A percentile compares a stretch with the other conserved stretches of the same genome.
These are phyloP conservation scores for Phytophthora sojae DNA, from an alignment of 352 stramenopile species.

Conservation along the genomic window DNA sequence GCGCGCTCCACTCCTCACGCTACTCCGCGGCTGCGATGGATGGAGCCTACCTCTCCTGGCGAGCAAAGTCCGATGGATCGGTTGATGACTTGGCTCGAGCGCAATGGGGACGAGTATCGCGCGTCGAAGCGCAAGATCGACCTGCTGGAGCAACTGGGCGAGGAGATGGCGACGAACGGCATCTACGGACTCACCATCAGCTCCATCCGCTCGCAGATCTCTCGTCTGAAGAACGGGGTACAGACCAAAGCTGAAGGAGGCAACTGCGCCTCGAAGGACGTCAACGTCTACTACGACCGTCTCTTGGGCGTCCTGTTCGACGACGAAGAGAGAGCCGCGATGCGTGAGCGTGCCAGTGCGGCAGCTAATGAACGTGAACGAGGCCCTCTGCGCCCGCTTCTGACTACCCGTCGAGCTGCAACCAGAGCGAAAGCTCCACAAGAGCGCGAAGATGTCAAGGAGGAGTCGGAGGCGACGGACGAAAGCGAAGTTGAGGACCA, in stretches of 20 bases:
- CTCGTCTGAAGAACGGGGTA: conserved; percentile 20
- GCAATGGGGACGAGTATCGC: conserved; percentile 19
- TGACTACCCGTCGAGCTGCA: background rate
- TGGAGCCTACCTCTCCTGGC: conserved; percentile 2
- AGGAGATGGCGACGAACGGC: conserved; percentile 27
- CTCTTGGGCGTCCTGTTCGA: conserved; percentile 18
- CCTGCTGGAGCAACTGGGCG: conserved; percentile 16
- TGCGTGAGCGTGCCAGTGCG: conserved; percentile 10
- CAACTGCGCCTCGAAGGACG: conserved; percentile 4
- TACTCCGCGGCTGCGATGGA: conserved; percentile 14
- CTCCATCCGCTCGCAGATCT: conserved; percentile 24
- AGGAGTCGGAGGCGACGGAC: background rate
- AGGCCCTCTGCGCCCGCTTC: background rate
- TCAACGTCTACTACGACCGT: conserved; percentile 27
- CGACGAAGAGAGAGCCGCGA: conserved; percentile 18
- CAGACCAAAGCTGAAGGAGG: conserved; percentile 19
- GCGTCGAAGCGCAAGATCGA: conserved; percentile 15
- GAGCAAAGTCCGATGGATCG: conserved; percentile 18
- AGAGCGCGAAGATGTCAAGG: background rate
- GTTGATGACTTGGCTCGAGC: conserved; percentile 25
- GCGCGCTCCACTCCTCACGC: background rate
- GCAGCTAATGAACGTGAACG: background rate
- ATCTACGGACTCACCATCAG: conserved; percentile 19
- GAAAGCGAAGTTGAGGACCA: conserved; percentile 3
- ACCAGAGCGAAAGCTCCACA: background rate